These are phyloP conservation scores for Xylaria intraflava DNA, from an alignment of 495 filamentous ascomycete genomes.

Conservation along the genomic window DNA sequence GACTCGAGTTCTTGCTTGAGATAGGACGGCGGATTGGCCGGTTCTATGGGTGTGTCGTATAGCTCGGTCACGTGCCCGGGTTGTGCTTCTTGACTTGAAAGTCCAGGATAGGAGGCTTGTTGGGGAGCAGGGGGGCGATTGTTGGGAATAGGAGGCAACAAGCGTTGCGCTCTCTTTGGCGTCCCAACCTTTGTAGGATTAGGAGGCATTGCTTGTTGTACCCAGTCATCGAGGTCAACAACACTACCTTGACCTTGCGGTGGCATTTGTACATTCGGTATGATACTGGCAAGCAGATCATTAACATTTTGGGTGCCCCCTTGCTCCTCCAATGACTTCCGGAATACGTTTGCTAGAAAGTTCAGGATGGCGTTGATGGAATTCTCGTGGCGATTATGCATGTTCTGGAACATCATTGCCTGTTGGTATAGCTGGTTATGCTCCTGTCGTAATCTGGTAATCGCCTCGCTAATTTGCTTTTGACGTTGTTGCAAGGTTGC, in stretches of 20 bases:
- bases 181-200: slow-evolving; percentile 31
- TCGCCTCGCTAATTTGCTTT: slow-evolving; percentile 69
- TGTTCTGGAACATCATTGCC: slow-evolving; percentile 78
- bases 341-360: slow-evolving; percentile 94
- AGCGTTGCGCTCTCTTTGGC: slow-evolving; percentile 40
- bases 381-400: slow-evolving; percentile 93
- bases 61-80: slow-evolving; percentile 45
- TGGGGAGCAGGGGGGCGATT: slow-evolving; percentile 22
- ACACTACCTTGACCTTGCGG: slow-evolving; percentile 51
- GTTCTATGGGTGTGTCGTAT: slow-evolving; percentile 35
- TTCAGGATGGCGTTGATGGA: slow-evolving; percentile 97
- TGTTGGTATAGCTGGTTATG: slow-evolving; percentile 87
- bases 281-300: slow-evolving; percentile 64
- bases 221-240: slow-evolving; percentile 66
- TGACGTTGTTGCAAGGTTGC: slow-evolving; percentile 78
- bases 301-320: slow-evolving; percentile 61
- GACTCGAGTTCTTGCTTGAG: slow-evolving; percentile 42
- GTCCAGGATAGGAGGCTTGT: slow-evolving; percentile 20
- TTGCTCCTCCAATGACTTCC: slow-evolving; percentile 55
- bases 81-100: slow-evolving; percentile 24
- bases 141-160: slow-evolving; percentile 39
- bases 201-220: slow-evolving; percentile 38
- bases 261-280: slow-evolving; percentile 52
- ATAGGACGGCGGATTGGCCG: slow-evolving; percentile 33
- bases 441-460: slow-evolving; percentile 70